Percentiles rank a stretch among this genome's conserved stretches.
Conservation (phyloP, 345 rosid genomes). For the Orychophragmus violaceus region DNA sequence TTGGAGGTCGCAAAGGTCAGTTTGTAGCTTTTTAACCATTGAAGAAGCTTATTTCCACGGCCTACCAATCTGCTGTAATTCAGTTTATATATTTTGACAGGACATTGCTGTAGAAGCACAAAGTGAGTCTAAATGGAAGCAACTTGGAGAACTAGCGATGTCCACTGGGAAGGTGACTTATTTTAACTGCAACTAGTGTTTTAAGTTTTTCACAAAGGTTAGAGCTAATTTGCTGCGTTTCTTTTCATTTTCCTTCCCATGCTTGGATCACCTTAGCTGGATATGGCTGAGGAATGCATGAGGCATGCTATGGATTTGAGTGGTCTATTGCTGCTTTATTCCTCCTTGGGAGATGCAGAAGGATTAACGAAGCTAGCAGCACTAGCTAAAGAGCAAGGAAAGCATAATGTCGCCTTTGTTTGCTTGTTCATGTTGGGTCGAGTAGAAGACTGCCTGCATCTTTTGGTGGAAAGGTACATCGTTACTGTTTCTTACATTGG, state of each 20-base stretch:
- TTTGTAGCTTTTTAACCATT: not conserved
- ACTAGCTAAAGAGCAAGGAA: constrained; percentile 88
- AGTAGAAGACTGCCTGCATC: constrained; percentile 86
- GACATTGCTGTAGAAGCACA: constrained; percentile 65
- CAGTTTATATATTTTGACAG: constrained; percentile 34
- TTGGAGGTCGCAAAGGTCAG: constrained; percentile 72
- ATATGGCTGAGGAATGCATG: constrained; percentile 97
- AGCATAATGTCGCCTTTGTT: constrained; percentile 88
- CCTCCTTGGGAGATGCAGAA: constrained; percentile 88
- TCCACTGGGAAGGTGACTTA: constrained; percentile 63
- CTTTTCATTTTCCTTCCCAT: constrained; percentile 2
- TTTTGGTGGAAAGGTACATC: constrained; percentile 79
- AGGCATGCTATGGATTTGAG: constrained; percentile 83
- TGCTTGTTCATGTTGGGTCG: constrained; percentile 90
- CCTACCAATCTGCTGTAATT: not conserved
- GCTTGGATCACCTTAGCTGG: constrained; percentile 52
- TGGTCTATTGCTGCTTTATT: constrained; percentile 90
- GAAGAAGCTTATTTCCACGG: not conserved
- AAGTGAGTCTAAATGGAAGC: constrained; percentile 92
- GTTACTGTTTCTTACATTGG: constrained; percentile 4
- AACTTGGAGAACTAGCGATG: constrained; percentile 85
- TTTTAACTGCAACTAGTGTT: constrained; percentile 8
- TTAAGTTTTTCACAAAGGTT: not conserved
- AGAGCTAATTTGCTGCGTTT: constrained; percentile 7
- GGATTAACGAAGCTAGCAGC: constrained; percentile 71